These are phyloP conservation scores for Tulasnella sp. DNA, from an alignment of 768 basidiomycete genomes.

Conservation along the genomic window DNA sequence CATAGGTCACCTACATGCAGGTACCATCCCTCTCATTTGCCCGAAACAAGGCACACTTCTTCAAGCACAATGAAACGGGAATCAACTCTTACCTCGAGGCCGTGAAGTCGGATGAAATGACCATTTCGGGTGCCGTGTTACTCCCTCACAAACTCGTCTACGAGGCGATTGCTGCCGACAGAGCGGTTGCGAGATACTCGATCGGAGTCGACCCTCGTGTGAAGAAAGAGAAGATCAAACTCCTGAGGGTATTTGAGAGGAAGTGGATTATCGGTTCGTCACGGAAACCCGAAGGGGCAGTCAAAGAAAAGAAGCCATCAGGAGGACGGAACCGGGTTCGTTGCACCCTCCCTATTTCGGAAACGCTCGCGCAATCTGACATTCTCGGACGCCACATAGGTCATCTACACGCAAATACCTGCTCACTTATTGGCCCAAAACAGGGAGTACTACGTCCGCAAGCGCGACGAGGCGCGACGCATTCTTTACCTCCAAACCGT, in stretches of 20 bases:
- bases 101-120: conserved; percentile 58
- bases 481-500: conserved; percentile 62
- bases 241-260: too few species aligned
- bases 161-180: background rate
- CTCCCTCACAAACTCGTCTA: conserved; percentile 60
- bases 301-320: conserved; percentile 63
- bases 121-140: conserved; percentile 70
- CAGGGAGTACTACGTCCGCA: conserved; percentile 56
- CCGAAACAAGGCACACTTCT: conserved; percentile 58
- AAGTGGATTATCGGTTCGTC: too few species aligned
- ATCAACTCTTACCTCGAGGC: conserved; percentile 58
- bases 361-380: background rate
- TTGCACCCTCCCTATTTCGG: background rate
- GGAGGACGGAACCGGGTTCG: conserved; percentile 37
- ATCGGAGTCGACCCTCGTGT: too few species aligned
- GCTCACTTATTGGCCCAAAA: conserved; percentile 66
- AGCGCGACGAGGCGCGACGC: conserved; percentile 64
- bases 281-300: too few species aligned
- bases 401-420: conserved; percentile 61
- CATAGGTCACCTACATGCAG: conserved; percentile 57
- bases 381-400: conserved; percentile 42
- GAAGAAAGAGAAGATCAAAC: too few species aligned
- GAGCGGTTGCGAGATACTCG: too few species aligned
- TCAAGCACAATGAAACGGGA: conserved; percentile 59
- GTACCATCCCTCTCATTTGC: conserved; percentile 67